These are phyloP conservation scores for Fusarium sp. DNA, from an alignment of 2,329 filamentous ascomycete genomes.

Conservation along the genomic window DNA sequence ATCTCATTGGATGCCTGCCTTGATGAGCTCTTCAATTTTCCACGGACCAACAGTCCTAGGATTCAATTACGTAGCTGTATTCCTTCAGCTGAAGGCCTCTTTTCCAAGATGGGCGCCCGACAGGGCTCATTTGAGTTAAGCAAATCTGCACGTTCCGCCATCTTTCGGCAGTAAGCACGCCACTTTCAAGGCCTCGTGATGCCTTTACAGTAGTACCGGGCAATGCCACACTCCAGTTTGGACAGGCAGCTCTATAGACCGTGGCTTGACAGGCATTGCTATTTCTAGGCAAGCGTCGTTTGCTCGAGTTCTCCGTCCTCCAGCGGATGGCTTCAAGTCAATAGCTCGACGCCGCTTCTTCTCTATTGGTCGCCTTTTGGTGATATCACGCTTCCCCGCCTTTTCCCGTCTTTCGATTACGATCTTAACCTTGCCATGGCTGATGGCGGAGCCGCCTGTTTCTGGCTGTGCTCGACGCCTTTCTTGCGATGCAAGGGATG, in stretches of 20 bases:
- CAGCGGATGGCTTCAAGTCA: neutral
- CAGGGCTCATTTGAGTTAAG: conserved; percentile 1
- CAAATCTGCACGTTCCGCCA: conserved; percentile 1
- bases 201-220: neutral
- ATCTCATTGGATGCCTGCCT: neutral
- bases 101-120: neutral
- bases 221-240: neutral
- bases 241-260: neutral
- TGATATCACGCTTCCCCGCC: conserved; percentile 4
- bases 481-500: neutral
- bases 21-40: neutral
- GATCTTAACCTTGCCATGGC: neutral
- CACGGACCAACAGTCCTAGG: neutral
- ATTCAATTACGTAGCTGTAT: neutral
- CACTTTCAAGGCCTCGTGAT: conserved; percentile 3
- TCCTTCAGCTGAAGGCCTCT: neutral
- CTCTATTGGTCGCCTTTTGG: neutral
- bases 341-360: neutral
- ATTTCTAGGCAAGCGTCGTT: neutral
- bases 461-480: conserved; percentile 8
- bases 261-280: neutral
- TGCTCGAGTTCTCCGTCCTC: neutral
- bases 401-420: neutral
- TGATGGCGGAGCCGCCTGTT: conserved; percentile 9
- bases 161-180: conserved; percentile 1